Evolutionary conservation across 1,284 basidiomycete species (phyloP).

Genomic region (Fistulinella staudtii): DNA sequence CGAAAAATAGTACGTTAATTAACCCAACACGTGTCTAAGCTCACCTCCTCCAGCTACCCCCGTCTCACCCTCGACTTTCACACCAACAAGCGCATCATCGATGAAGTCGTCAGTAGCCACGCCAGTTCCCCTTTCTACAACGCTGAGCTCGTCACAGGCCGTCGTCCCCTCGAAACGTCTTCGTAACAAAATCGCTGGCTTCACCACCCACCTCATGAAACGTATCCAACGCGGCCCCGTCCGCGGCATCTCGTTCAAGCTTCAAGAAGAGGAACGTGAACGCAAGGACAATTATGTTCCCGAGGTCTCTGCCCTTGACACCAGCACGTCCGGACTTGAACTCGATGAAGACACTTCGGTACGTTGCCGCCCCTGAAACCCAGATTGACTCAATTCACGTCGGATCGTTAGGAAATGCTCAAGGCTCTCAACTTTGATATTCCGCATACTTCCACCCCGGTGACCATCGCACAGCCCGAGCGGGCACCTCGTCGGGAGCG

Average conservation of each 20-base stretch:
- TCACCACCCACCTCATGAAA: conserved; percentile 99
- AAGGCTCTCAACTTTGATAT: conserved; percentile 91
- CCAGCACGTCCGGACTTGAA: conserved; percentile 69
- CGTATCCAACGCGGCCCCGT: conserved; percentile 99
- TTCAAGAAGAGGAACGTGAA: conserved; percentile 99
- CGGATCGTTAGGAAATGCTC: conserved; percentile 66
- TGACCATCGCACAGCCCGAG: conserved; percentile 68
- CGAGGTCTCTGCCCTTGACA: conserved; percentile 92
- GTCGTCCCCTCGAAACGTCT: conserved; percentile 98
- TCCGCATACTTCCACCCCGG: conserved; percentile 65
- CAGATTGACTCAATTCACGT: neutral
- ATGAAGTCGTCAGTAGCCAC: conserved; percentile 93
- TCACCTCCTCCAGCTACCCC: conserved; percentile 73
- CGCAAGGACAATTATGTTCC: conserved; percentile 99
- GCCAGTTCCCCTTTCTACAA: too few species aligned
- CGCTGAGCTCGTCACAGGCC: conserved; percentile 50
- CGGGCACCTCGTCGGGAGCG: conserved; percentile 71
- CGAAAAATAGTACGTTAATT: conserved; percentile 90
- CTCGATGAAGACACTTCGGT: conserved; percentile 92
- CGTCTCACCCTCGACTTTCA: conserved; percentile 96
- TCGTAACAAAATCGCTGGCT: conserved; percentile 99
- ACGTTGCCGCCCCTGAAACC: conserved; percentile 23
- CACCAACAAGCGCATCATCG: conserved; percentile 99
- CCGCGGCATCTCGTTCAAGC: conserved; percentile 99
- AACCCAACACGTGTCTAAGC: neutral